Evolutionary conservation across 2,329 filamentous ascomycete species (phyloP), one percentile per base, ranked within the genome.

Genomic region (Dichotomopilus funicola): DNA sequence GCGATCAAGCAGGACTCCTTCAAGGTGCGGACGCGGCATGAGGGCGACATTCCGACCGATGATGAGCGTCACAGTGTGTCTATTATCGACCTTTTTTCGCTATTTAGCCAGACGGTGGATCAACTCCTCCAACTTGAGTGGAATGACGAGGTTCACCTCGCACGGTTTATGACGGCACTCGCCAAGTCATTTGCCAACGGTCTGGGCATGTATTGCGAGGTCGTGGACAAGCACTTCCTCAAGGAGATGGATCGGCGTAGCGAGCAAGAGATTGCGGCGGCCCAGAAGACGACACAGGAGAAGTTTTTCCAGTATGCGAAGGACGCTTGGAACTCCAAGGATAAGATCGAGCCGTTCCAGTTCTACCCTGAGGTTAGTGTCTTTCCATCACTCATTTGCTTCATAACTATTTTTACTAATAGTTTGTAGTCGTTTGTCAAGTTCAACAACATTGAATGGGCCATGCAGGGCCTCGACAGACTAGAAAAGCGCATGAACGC

Each of bases 401-500:
- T 38, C 2, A 4, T 46, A 33, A 19, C 1, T 11, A 10, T 10
- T 35, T 9, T 9, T 10, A 19, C 35, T 43, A 40, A 50, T 56
- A 49, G 51, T 27, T 6, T n/a, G 4, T 63, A 96, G 89, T 96
- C 91, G 5, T 88, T 99, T 65, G 91, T 99, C 59, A 99, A 97
- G 72, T 81, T 99, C 63, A 99, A 99, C 77, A 95, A 99, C 66
- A 86, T 99, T 61, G 92, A 96, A 72, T 97, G 90, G 71, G 92
- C 91, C 5, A 91, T 95, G 73, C 82, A 91, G 55, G 89, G 95
- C 66, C 79, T 99, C 51, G 94, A 99, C 68, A 90, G 88, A 70
- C 78, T 99, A 6, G 92, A 97, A 68, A 86, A 82, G 66, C 83
- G 86, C 56, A 89, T 97, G 77, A 91, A 96, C 64, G 91, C 95